phyloP scores from a whole-genome alignment of 352 stramenopile species.

The Phytophthora hybrid region DNA sequence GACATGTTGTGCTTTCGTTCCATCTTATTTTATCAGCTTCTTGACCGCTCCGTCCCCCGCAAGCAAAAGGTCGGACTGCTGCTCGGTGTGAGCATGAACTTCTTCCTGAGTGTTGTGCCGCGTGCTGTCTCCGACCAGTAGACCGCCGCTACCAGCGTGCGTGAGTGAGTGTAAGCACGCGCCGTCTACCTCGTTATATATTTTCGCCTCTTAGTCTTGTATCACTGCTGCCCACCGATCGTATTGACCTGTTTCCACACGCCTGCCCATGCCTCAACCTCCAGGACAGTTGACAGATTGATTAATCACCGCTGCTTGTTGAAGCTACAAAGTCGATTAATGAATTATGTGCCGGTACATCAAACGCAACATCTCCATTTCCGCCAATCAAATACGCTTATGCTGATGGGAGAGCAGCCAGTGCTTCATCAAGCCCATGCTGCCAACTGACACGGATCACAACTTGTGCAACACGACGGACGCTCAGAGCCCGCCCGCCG shows the following conservation, averaged over 20 bases:
- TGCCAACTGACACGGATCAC: conserved; percentile 50
- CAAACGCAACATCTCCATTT: conserved; percentile 29
- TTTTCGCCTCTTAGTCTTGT: conserved; percentile 26
- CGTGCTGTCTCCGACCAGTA: conserved; percentile 77
- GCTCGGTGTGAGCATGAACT: conserved; percentile 90
- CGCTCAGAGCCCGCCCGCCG: background rate
- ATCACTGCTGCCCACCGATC: conserved; percentile 2
- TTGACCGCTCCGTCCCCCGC: conserved; percentile 85
- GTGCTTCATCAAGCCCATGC: conserved; percentile 43
- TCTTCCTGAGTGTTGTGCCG: conserved; percentile 90
- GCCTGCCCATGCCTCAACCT: background rate
- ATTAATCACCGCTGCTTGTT: background rate
- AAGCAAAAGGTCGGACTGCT: conserved; percentile 89
- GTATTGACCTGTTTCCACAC: background rate
- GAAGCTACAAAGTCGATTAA: conserved; percentile 1
- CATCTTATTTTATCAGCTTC: conserved; percentile 50
- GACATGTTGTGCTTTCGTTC: background rate
- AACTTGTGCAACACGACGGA: conserved; percentile 36
- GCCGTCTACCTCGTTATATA: conserved; percentile 40
- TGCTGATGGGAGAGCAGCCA: conserved; percentile 27
- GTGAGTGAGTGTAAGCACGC: background rate
- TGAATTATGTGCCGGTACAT: conserved; percentile 16
- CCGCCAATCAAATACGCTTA: conserved; percentile 31
- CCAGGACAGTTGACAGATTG: too few species aligned
- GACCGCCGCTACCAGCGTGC: conserved; percentile 19